These are phyloP conservation scores for Neophaeococcomyces mojaviensis DNA, from an alignment of 2,329 filamentous ascomycete genomes.

Conservation along the genomic window DNA sequence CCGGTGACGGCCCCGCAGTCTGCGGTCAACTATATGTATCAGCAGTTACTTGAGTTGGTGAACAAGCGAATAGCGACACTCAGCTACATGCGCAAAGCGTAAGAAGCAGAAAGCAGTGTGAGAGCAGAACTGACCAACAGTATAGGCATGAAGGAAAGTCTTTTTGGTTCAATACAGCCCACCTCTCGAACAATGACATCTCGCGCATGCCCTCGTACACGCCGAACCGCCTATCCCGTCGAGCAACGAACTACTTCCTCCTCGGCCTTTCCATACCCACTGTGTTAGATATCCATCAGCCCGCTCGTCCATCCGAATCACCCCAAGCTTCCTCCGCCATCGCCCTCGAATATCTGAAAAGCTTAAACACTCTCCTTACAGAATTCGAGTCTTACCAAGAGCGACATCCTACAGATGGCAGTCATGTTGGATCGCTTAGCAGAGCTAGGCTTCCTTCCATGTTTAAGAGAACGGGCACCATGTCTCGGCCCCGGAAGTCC, in stretches of 20 bases:
- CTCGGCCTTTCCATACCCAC: constrained; percentile 86
- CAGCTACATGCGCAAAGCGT: constrained; percentile 89
- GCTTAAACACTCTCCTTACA: constrained; percentile 72
- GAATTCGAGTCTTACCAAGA: constrained; percentile 94
- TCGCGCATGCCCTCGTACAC: constrained; percentile 79
- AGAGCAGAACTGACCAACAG: constrained; percentile 13
- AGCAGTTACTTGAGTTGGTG: constrained; percentile 73
- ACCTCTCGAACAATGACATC: constrained; percentile 78
- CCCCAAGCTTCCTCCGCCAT: constrained; percentile 55
- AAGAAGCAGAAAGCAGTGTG: constrained; percentile 32
- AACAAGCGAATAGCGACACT: constrained; percentile 90
- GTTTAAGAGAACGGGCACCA: constrained; percentile 65
- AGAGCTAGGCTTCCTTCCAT: constrained; percentile 75
- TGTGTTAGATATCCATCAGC: constrained; percentile 63
- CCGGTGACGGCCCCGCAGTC: not conserved
- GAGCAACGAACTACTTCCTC: constrained; percentile 87
- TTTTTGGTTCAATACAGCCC: constrained; percentile 97
- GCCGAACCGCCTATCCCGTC: constrained; percentile 71
- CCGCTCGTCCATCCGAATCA: constrained; percentile 13
- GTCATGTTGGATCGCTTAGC: constrained; percentile 60
- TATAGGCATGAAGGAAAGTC: constrained; percentile 81
- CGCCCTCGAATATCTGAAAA: constrained; percentile 76
- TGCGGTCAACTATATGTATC: constrained; percentile 38
- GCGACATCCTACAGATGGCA: constrained; percentile 70
- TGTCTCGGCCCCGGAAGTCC: constrained; percentile 37